Base-by-base conservation (phyloP, 306 rosid genomes). In the Parietaria judaica region DNA sequence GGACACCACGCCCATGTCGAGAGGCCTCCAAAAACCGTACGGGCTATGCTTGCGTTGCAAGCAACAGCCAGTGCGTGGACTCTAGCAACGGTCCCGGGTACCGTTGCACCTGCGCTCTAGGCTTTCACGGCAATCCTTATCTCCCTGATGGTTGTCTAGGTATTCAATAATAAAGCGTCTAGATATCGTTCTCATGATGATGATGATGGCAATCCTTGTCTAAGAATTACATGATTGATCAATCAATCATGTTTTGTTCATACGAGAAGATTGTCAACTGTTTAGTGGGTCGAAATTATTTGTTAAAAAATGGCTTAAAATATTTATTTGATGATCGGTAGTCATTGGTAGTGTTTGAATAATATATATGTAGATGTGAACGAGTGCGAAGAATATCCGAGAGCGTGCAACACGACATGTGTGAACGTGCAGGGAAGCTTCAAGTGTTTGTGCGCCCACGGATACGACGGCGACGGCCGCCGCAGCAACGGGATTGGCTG, bases 51-150 rank as follows among this genome's bases (percentile, higher is more conserved):
- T 79, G 83, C 9, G 47, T 6, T n/a, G 76, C 74, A 11, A 11
- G 3, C 1, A 0, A 74, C 1, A 74, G 79, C n/a, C 3, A n/a
- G 0, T 74, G 79, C 17, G 2, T 6, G 37, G 4, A 67, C 9
- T 51, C 80, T 10, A 14, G 7, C 3, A 57, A 36, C 4, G 66
- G 63, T 8, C 35, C 8, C 43, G 83, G 83, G 0, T 74, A 79
- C 16, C 35, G n/a, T 7, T 74, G 80, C 64, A 59, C 55, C 2
- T 74, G 80, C 44, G 17, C 35, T 5, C 6, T 11, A 11, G 73
- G 78, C 6, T 73, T 31, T 23, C 37, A 57, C 43, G 73, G 70
- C 12, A 73, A 68, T 17, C 62, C 73, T 35, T 73, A 73, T 38
- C 61, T 68, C 13, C 70, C 51, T 37, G 4, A 50, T 57, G 75